Base-by-base conservation (phyloP, 2,329 filamentous ascomycete species). In the Aspergillus latus region DNA sequence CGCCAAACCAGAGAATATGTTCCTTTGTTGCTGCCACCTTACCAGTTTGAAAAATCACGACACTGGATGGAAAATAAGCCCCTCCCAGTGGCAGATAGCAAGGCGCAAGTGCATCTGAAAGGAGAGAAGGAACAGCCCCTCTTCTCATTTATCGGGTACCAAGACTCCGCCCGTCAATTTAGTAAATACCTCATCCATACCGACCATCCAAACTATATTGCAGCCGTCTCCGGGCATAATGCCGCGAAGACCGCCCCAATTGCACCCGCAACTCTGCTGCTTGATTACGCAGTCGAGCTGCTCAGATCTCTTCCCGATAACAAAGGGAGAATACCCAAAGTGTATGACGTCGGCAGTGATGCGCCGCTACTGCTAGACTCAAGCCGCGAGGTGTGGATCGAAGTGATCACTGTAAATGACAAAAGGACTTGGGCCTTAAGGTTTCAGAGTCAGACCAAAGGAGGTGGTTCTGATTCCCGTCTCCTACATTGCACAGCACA, bases 41-140 rank as follows among this genome's bases (percentile, higher is more conserved):
- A 79, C 46, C 76, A 79, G 45, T 79, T 79, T 51, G 76, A 78
- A 15, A 73, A 74, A 48, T 52, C 62, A 0, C 51, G 63, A 0
- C 76, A 78, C 49, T 78, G 76, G 76, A 46, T 78, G 10, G 66
- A 74, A 4, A 62, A 63, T 16, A 62, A 62, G 21, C 52, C 44
- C 4, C 44, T 40, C 3, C 26, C 16, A 2, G n/a, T 10, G 3
- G 4, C 26, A 5, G 5, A 37, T 37, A 16, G 4, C 11, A 8
- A 36, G n/a, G 21, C 6, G 2, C 13, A 9, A 21, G 15, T 5
- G 7, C 28, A 2, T 2, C 7, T 21, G 26, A n/a, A 5, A 4
- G 30, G 26, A 3, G 26, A 30, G 8, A 16, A 48, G 36, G 28
- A 49, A 3, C 28, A 52, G 1, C 43, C 39, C 10, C 9, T 55